Evolutionary conservation across 1,139 yeast genomes (phyloP).

Genomic region (Lodderomyces margitis): DNA sequence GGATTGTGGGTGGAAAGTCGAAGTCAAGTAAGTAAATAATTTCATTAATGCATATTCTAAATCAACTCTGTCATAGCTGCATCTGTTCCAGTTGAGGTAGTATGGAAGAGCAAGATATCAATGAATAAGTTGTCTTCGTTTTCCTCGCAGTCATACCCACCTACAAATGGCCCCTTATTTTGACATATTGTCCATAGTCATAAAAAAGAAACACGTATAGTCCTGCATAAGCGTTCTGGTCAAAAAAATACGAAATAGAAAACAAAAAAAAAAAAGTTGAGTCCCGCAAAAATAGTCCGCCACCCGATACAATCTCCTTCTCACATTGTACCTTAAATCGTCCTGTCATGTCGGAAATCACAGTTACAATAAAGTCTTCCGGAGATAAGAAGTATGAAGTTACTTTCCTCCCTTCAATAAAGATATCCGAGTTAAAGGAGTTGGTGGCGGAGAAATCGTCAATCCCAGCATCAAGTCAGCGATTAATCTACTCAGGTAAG

Average conservation of each 20-base stretch:
- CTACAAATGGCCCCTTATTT: no score
- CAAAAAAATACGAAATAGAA: no score
- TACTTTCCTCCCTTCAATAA: slow-evolving; percentile 48
- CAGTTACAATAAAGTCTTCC: slow-evolving; percentile 50
- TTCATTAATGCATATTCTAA: not conserved
- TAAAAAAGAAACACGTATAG: not conserved
- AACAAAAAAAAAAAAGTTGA: not conserved
- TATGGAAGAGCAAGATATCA: not conserved
- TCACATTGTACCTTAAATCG: not conserved
- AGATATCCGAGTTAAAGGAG: slow-evolving; percentile 69
- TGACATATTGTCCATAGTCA: no score
- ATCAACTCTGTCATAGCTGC: no score
- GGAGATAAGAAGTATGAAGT: slow-evolving; percentile 81
- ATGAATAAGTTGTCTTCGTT: no score
- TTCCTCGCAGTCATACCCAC: no score
- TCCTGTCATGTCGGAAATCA: slow-evolving; percentile 22
- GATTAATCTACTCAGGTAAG: slow-evolving; percentile 90
- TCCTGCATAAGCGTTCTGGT: not conserved
- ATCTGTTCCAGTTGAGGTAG: no score
- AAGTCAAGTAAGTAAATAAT: slow-evolving; percentile 26
- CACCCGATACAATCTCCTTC: not conserved
- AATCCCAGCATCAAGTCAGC: slow-evolving; percentile 72
- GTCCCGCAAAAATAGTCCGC: not conserved
- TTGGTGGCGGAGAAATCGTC: slow-evolving; percentile 58
- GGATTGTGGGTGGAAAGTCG: slow-evolving; percentile 59